Evolutionary conservation across 352 stramenopile species (phyloP), one percentile per base, ranked within the genome.

Genomic region (Pythium scleroteichum): DNA sequence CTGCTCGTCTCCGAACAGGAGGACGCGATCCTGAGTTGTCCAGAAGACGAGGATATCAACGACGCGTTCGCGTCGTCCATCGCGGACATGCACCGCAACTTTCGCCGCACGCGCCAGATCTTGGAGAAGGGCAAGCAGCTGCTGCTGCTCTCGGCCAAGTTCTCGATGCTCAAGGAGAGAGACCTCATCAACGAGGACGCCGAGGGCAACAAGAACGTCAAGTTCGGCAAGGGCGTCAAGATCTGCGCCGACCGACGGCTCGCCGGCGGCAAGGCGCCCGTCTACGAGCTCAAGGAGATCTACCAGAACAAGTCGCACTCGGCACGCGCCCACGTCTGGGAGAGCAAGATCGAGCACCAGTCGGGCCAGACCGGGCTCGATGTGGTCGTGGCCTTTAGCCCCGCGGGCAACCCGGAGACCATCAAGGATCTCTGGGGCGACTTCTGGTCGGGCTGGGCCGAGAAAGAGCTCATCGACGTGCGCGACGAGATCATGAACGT

Each of bases 91-190:
- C 85, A 95, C 46, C 83, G 82, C 51, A 78, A 86, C 20, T 95
- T 92, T 53, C 76, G 78, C 24, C 76, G 73, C 51, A 87, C 78
- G 53, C 82, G 81, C 24, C 72, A 88, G 59, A 93, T 95, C 63
- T 45, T 95, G 45, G 69, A 79, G n/a, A 85, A 84, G 46, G 78
- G 78, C 24, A 95, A 95, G 65, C 71, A 88, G 53, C 57, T 95
- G 10, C 47, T 95, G 45, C 65, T 95, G 35, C 69, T 95, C 14
- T 90, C 85, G 52, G 85, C 85, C 55, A 95, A 95, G 54, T 95
- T 95, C 32, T 88, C 82, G 13, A 95, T 95, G 85, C 79, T 92
- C 20, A 95, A 93, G 53, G 83, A 92, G 41, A 88, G 83, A 26
- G 85, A 95, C 17, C 49, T 91, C n/a, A 75, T 95, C 40, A 94